Percentiles rank a stretch among this genome's conserved stretches.
Conservation (phyloP, 306 rosid genomes). For the Castanopsis chinensis region DNA sequence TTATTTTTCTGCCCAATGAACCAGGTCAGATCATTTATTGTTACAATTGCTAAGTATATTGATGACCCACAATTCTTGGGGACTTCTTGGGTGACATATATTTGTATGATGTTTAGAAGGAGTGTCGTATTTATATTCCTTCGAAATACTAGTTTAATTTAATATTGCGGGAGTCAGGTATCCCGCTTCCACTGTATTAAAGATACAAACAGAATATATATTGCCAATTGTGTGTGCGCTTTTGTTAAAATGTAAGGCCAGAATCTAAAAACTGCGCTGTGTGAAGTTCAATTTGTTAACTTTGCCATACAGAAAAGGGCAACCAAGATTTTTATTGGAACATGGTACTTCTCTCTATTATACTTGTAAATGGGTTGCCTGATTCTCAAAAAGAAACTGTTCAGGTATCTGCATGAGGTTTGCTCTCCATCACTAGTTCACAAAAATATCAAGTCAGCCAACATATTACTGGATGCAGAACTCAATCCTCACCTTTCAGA, state of each 20-base stretch:
- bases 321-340: slow-evolving; percentile 2
- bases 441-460: slow-evolving; percentile 81
- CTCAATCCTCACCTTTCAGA: slow-evolving; percentile 94
- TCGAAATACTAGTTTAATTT: not conserved
- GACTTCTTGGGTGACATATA: not conserved
- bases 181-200: not conserved
- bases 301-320: not conserved
- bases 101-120: not conserved
- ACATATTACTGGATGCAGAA: slow-evolving; percentile 83
- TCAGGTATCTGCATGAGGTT: slow-evolving; percentile 94
- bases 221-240: not conserved
- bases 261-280: not conserved
- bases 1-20: not conserved
- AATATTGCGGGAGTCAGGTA: not conserved
- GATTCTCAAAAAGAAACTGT: slow-evolving; percentile 19
- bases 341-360: not conserved
- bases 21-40: not conserved
- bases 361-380: slow-evolving; percentile 11
- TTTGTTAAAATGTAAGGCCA: not conserved
- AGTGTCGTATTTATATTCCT: not conserved
- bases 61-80: not conserved
- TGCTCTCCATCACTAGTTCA: slow-evolving; percentile 96
- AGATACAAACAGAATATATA: not conserved
- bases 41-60: not conserved
- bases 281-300: not conserved